Evolutionary conservation across 139 green algal species (phyloP).

Genomic region (Spirogloea muscicola): DNA sequence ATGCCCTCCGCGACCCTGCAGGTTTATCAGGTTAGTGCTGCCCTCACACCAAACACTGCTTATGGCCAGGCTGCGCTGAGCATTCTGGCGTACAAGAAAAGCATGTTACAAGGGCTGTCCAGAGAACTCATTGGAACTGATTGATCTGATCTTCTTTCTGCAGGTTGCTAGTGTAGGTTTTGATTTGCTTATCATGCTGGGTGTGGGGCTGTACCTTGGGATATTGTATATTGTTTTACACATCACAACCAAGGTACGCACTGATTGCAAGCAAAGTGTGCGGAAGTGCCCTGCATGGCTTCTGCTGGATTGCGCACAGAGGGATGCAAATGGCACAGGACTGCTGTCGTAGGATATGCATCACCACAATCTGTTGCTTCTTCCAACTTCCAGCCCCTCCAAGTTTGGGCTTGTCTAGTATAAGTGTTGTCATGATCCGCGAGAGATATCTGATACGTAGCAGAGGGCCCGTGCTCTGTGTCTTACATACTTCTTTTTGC

Average conservation of each 20-base stretch:
- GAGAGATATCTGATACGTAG: background rate
- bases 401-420: too few species aligned
- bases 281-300: too few species aligned
- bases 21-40: constrained; percentile 32
- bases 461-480: background rate
- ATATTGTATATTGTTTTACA: constrained; percentile 36
- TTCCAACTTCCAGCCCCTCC: too few species aligned
- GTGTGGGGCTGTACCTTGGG: constrained; percentile 19
- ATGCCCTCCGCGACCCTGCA: constrained; percentile 2
- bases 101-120: background rate
- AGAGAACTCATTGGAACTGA: background rate
- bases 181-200: constrained; percentile 42
- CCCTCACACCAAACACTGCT: background rate
- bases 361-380: background rate
- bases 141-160: background rate
- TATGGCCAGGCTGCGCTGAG: background rate
- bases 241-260: constrained; percentile 43
- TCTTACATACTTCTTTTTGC: too few species aligned
- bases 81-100: background rate
- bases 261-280: too few species aligned
- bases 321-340: too few species aligned
- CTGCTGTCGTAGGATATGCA: too few species aligned
- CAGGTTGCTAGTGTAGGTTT: constrained; percentile 45
- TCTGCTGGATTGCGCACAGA: too few species aligned
- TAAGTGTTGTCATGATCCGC: background rate